Conservation (phyloP, 345 rosid species). For the Aethionema arabicum region DNA sequence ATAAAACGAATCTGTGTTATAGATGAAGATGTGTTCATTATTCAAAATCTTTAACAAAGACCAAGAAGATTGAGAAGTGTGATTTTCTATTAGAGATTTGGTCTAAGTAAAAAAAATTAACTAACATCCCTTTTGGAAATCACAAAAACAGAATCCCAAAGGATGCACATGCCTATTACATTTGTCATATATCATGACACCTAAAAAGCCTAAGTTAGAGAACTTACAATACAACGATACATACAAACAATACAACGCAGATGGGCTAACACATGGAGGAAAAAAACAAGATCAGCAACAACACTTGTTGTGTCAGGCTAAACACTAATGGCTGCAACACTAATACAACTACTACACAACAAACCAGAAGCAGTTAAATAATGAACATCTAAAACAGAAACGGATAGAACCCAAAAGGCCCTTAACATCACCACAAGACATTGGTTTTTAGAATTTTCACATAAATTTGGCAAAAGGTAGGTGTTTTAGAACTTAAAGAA, state of each 20-base stretch:
- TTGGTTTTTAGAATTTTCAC: constrained; percentile 36
- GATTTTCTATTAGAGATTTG: constrained; percentile 20
- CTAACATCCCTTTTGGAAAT: constrained; percentile 36
- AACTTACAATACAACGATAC: constrained; percentile 31
- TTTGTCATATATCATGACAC: constrained; percentile 27
- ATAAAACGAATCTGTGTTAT: not conserved
- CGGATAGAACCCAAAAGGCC: constrained; percentile 31
- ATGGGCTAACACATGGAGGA: constrained; percentile 29
- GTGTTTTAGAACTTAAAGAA: constrained; percentile 34
- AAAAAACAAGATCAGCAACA: constrained; percentile 29
- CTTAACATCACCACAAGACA: constrained; percentile 35
- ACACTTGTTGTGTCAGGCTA: constrained; percentile 25
- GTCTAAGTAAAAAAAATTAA: not conserved
- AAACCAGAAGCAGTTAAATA: constrained; percentile 30
- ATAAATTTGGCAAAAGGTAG: constrained; percentile 29
- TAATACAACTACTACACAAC: constrained; percentile 33
- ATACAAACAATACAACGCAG: constrained; percentile 30
- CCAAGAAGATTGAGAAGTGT: not conserved
- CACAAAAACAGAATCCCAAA: constrained; percentile 28
- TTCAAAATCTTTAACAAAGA: not conserved
- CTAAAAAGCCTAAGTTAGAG: constrained; percentile 29
- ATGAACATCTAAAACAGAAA: constrained; percentile 34
- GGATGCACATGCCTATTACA: constrained; percentile 34
- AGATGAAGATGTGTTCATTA: constrained; percentile 18
- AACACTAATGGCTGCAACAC: constrained; percentile 30